Evolutionary conservation across 768 basidiomycete genomes (phyloP).

Genomic region (Pulveroboletus sp.): DNA sequence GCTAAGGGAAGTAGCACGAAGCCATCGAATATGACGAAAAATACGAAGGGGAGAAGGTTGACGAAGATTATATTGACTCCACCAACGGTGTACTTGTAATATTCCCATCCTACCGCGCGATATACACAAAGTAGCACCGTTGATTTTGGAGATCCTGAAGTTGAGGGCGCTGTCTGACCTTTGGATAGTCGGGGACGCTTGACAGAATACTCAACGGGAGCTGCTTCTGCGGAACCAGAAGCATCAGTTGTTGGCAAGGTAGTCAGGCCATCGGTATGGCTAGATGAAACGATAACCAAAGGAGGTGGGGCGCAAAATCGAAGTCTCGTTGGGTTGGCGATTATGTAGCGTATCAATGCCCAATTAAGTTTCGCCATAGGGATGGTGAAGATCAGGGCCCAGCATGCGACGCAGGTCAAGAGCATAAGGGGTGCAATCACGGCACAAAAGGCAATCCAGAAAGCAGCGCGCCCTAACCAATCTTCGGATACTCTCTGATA

Average conservation of each 20-base stretch:
- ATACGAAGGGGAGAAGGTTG: slow-evolving; percentile 89
- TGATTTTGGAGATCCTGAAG: slow-evolving; percentile 68
- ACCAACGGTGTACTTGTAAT: slow-evolving; percentile 98
- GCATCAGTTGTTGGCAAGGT: slow-evolving; percentile 2
- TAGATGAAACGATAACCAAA: slow-evolving; percentile 48
- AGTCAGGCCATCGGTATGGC: slow-evolving; percentile 23
- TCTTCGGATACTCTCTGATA: slow-evolving; percentile 35
- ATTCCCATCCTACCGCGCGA: slow-evolving; percentile 83
- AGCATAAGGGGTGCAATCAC: slow-evolving; percentile 90
- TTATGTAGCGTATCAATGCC: slow-evolving; percentile 86
- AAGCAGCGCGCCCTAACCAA: slow-evolving; percentile 69
- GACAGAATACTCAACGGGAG: slow-evolving; percentile 53
- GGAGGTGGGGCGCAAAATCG: slow-evolving; percentile 91
- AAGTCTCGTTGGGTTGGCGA: slow-evolving; percentile 74
- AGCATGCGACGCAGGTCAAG: slow-evolving; percentile 84
- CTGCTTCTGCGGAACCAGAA: slow-evolving; percentile 11
- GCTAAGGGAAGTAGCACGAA: slow-evolving; percentile 73
- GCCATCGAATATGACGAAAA: slow-evolving; percentile 95
- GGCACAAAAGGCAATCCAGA: slow-evolving; percentile 74
- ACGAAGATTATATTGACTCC: slow-evolving; percentile 99
- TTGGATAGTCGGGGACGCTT: slow-evolving; percentile 74
- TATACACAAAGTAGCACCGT: slow-evolving; percentile 95
- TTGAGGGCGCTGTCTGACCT: slow-evolving; percentile 83
- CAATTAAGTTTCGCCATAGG: slow-evolving; percentile 98
- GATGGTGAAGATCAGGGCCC: slow-evolving; percentile 92